These are phyloP conservation scores for Vigna unguiculata DNA, from an alignment of 306 rosid genomes.

Conservation along the genomic window DNA sequence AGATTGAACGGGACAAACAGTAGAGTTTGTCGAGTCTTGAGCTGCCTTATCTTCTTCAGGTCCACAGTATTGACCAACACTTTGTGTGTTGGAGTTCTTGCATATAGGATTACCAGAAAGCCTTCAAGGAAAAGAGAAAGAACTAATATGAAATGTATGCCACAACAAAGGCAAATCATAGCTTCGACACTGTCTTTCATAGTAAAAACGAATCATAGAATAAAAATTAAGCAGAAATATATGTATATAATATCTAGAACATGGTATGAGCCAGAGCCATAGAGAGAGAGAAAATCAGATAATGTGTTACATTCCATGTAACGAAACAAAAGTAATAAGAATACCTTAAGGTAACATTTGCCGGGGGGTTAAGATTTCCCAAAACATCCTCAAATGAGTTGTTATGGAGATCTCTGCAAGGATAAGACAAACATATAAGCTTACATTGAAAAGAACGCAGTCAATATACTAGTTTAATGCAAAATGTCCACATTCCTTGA, in stretches of 20 bases:
- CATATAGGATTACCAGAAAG: conserved; percentile 88
- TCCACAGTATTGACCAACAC: conserved; percentile 62
- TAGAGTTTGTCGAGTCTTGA: conserved; percentile 39
- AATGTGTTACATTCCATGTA: conserved; percentile 24
- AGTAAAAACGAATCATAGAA: conserved; percentile 34
- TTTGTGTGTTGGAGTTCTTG: conserved; percentile 52
- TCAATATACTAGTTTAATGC: conserved; percentile 30
- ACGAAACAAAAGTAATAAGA: conserved; percentile 31
- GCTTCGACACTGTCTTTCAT: conserved; percentile 4
- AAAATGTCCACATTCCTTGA: conserved; percentile 28
- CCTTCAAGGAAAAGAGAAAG: conserved; percentile 54
- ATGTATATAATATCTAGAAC: conserved; percentile 10
- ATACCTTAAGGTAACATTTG: conserved; percentile 81
- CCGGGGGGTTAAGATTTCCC: conserved; percentile 59
- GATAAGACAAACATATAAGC: conserved; percentile 36
- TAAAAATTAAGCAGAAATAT: not conserved
- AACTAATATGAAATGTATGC: conserved; percentile 29
- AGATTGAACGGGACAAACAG: conserved; percentile 47
- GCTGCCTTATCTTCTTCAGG: conserved; percentile 40
- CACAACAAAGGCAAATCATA: conserved; percentile 29
- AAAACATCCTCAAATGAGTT: conserved; percentile 57
- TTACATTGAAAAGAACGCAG: conserved; percentile 31
- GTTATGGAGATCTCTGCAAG: conserved; percentile 75
- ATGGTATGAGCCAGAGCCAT: conserved; percentile 19
- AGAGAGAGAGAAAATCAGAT: conserved; percentile 24